Base-by-base conservation (phyloP, 176 grass and related monocot genomes). In the Oryza nivara region DNA sequence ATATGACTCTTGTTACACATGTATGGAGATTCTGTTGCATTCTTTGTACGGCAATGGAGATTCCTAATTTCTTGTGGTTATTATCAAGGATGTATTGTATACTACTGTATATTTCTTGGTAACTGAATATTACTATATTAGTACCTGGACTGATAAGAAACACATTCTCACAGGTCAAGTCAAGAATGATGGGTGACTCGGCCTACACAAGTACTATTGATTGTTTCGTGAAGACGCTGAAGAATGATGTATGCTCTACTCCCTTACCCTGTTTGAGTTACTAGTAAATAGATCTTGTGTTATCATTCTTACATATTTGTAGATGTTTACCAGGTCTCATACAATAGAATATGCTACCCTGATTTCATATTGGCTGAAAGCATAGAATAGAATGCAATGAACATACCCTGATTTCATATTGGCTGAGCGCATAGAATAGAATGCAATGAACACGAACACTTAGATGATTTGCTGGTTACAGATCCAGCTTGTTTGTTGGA, bases 151-250 rank as follows among this genome's bases (percentile, higher is more conserved):
- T 86, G 20, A 84, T 58, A 73, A 69, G 77, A 11, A n/a, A 52
- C 9, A 11, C 22, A 41, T 75, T 88, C 65, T 80, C 88, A 76
- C 88, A 95, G 89, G 89, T 98, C 58, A 98, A 95, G 73, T 98
- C 96, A 61, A 98, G 96, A 95, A 98, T 98, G 91, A 98, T 95
- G 93, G 96, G 96, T 49, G 96, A 95, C 70, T 90, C 96, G n/a
- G 68, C 93, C 40, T 98, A 98, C 81, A 95, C 74, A 34, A 89
- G 86, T 28, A 98, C 89, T 68, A n/a, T 98, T 20, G 91, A 98
- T 92, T 98, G 96, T 69, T 98, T 98, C 45, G 82, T 94, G 80
- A 92, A 98, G 91, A 98, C 96, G 8, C 91, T 98, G 32, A 98
- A 90, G 80, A 98, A 94, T 73, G 96, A 98, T 87, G 93, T 98